A percentile compares a stretch with the other conserved stretches of the same genome.
Evolutionary conservation across 257 asterid species (phyloP).

Genomic region (Solanum chilense): DNA sequence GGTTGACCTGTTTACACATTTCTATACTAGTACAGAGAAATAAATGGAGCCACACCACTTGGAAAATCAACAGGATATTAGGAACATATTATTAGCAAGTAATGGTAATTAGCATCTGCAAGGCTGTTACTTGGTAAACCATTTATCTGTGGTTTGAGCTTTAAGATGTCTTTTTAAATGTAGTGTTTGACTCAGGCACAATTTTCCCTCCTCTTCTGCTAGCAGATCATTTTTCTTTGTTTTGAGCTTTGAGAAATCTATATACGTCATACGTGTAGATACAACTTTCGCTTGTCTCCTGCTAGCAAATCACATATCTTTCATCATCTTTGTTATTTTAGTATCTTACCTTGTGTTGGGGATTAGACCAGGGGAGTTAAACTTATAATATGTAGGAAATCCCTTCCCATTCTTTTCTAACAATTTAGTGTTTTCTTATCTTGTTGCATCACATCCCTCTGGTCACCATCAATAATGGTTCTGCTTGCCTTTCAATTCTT

Average conservation of each 20-base stretch:
- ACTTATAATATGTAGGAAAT: background rate
- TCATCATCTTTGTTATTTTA: background rate
- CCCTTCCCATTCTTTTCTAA: background rate
- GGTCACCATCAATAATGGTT: background rate
- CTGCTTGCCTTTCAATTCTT: background rate
- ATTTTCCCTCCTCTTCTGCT: background rate
- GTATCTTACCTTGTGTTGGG: background rate
- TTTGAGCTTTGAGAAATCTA: background rate
- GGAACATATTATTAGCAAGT: background rate
- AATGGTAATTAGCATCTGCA: background rate
- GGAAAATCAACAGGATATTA: background rate
- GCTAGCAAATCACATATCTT: background rate
- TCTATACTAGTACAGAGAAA: background rate
- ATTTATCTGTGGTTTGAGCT: background rate
- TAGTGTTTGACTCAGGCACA: background rate
- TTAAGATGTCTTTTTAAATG: background rate
- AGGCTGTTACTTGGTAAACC: background rate
- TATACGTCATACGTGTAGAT: background rate
- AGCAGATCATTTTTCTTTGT: background rate
- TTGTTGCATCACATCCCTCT: background rate
- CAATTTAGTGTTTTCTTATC: background rate
- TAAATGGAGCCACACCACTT: background rate
- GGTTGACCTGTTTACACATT: background rate
- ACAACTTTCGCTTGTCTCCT: background rate
- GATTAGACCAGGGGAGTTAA: background rate